These are phyloP conservation scores for Hypomontagnella monticulosa DNA, from an alignment of 495 filamentous ascomycete species.

Conservation along the genomic window DNA sequence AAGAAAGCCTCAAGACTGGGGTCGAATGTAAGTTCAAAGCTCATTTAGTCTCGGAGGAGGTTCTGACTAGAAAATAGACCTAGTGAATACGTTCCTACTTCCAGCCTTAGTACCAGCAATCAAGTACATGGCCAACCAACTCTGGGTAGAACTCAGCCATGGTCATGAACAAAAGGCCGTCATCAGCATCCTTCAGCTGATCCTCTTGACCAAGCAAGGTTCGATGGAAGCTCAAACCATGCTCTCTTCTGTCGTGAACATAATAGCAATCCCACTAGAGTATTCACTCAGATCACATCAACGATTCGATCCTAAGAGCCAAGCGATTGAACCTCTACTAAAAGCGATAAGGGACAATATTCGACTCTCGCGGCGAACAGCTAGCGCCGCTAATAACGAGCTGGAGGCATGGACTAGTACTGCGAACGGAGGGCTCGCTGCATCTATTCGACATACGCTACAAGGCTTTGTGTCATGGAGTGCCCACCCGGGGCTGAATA, in stretches of 20 bases:
- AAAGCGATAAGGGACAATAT: constrained; percentile 74
- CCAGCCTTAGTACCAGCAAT: constrained; percentile 86
- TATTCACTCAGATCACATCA: constrained; percentile 78
- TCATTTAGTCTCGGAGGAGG: background rate
- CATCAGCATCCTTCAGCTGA: constrained; percentile 78
- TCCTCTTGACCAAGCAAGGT: constrained; percentile 78
- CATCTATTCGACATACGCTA: constrained; percentile 71
- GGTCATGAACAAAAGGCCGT: constrained; percentile 64
- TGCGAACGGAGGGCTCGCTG: constrained; percentile 66
- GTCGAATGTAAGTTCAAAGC: constrained; percentile 75
- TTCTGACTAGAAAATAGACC: constrained; percentile 58
- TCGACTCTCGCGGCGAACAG: constrained; percentile 69
- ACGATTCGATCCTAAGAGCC: constrained; percentile 70
- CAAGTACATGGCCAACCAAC: constrained; percentile 79
- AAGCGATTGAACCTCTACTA: constrained; percentile 77
- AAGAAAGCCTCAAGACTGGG: constrained; percentile 85
- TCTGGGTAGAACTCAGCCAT: constrained; percentile 68
- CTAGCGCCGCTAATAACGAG: constrained; percentile 73
- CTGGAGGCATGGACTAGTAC: constrained; percentile 78
- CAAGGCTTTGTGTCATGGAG: constrained; percentile 79
- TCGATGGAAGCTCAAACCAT: constrained; percentile 83
- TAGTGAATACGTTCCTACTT: constrained; percentile 89
- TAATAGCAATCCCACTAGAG: constrained; percentile 80
- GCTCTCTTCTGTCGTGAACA: constrained; percentile 83
- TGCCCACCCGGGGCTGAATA: constrained; percentile 67